Percentiles rank a stretch among this genome's conserved stretches.
Conservation (phyloP, 2,329 filamentous ascomycete genomes). For the Trichophyton schoenleinii region DNA sequence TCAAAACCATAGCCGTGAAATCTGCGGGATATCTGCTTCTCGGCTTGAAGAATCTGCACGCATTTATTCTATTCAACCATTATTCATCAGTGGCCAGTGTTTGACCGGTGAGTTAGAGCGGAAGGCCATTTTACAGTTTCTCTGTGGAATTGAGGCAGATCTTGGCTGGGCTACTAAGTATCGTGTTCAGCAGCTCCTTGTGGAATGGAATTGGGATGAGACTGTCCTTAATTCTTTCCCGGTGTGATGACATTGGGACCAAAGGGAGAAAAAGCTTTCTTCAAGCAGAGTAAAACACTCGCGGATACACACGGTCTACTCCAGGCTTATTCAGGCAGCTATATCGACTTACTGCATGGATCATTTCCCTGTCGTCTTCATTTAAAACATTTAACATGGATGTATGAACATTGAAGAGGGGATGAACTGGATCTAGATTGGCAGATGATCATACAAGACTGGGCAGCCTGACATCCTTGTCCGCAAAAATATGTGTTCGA, state of each 20-base stretch:
- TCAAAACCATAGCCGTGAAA: constrained; percentile 47
- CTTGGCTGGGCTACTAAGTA: constrained; percentile 54
- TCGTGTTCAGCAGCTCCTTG: constrained; percentile 41
- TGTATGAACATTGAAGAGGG: neutral
- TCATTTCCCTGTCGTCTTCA: neutral
- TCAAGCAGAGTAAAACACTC: neutral
- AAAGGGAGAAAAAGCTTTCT: neutral
- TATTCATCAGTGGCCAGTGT: constrained; percentile 52
- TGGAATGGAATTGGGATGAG: constrained; percentile 26
- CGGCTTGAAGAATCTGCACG: constrained; percentile 46
- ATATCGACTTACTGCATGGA: neutral
- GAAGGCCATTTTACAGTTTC: constrained; percentile 41
- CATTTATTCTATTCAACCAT: constrained; percentile 48
- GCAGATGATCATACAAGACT: too few species aligned
- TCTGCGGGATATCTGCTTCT: constrained; percentile 47
- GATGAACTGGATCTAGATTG: too few species aligned
- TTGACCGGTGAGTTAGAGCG: constrained; percentile 44
- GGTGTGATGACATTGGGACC: neutral
- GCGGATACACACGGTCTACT: neutral
- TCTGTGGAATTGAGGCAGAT: constrained; percentile 50
- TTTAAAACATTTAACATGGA: neutral
- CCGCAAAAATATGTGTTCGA: too few species aligned
- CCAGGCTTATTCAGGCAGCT: neutral
- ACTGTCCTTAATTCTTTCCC: neutral
- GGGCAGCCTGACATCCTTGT: too few species aligned